phyloP scores from a whole-genome alignment of 2,329 filamentous ascomycete genomes.

The Aureobasidium sp. region DNA sequence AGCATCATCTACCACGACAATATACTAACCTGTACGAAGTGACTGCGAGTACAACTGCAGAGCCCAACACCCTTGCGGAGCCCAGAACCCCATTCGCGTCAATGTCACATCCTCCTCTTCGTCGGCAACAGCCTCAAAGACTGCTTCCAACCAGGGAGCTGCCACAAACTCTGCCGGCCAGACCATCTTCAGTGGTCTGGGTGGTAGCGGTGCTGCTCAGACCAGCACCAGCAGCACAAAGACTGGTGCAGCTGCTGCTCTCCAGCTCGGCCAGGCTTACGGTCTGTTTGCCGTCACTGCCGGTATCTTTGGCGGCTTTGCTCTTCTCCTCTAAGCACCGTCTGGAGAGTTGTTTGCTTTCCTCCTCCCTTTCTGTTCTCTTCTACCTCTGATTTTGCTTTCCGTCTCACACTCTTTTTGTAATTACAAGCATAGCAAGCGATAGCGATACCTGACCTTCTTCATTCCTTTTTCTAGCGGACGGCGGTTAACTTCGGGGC shows the following conservation, averaged over 20 bases:
- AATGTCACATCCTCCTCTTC: slow-evolving; percentile 49
- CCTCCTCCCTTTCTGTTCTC: not conserved
- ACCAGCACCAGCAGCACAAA: slow-evolving; percentile 16
- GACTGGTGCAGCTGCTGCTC: slow-evolving; percentile 30
- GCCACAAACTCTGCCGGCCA: slow-evolving; percentile 25
- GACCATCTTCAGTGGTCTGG: slow-evolving; percentile 39
- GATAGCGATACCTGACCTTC: slow-evolving; percentile 3
- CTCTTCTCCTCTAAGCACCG: slow-evolving; percentile 28
- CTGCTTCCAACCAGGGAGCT: slow-evolving; percentile 17
- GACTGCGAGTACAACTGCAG: slow-evolving; percentile 53
- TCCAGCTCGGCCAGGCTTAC: slow-evolving; percentile 49
- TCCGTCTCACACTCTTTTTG: not conserved
- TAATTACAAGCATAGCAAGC: slow-evolving; percentile 11
- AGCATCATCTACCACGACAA: not conserved
- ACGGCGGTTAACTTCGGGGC: not conserved
- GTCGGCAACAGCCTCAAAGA: slow-evolving; percentile 35
- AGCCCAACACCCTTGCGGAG: slow-evolving; percentile 64
- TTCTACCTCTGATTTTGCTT: not conserved
- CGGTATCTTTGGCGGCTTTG: slow-evolving; percentile 51
- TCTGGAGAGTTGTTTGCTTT: not conserved
- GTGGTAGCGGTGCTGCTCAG: slow-evolving; percentile 17
- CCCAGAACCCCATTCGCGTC: slow-evolving; percentile 51
- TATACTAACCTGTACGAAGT: not conserved
- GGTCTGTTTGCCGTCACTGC: slow-evolving; percentile 47
- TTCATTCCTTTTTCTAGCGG: not conserved